phyloP scores from a whole-genome alignment of 768 basidiomycete genomes.

The Hericium erinaceus region DNA sequence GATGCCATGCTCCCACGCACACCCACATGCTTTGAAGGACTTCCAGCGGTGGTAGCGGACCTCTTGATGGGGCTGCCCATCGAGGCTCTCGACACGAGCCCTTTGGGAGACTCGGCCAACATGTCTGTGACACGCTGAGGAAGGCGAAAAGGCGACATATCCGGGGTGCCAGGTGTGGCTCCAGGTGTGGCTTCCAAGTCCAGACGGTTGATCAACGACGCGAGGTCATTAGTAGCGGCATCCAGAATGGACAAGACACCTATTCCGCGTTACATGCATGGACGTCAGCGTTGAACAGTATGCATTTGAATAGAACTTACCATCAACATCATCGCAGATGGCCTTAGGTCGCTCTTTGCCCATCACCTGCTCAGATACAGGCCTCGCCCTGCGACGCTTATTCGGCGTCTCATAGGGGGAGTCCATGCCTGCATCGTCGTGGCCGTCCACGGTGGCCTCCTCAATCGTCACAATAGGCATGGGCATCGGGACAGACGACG shows the following conservation, averaged over 20 bases:
- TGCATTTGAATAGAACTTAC: slow-evolving; percentile 22
- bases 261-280: slow-evolving; percentile 14
- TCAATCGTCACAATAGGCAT: slow-evolving; percentile 32
- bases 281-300: not conserved
- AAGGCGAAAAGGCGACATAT: slow-evolving; percentile 23
- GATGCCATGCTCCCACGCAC: slow-evolving; percentile 31
- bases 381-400: slow-evolving; percentile 40
- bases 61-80: slow-evolving; percentile 28
- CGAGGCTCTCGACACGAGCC: not conserved
- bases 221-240: slow-evolving; percentile 74
- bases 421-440: slow-evolving; percentile 21
- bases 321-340: slow-evolving; percentile 42
- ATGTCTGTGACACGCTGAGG: slow-evolving; percentile 17
- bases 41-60: slow-evolving; percentile 5
- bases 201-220: slow-evolving; percentile 69
- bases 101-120: slow-evolving; percentile 8
- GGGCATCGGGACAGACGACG: slow-evolving; percentile 13
- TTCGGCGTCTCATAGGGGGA: slow-evolving; percentile 22
- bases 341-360: slow-evolving; percentile 38
- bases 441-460: slow-evolving; percentile 45
- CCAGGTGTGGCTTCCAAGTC: slow-evolving; percentile 72
- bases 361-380: slow-evolving; percentile 56
- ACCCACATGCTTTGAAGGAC: slow-evolving; percentile 21
- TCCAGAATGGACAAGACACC: slow-evolving; percentile 64
- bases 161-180: slow-evolving; percentile 31